phyloP scores from a whole-genome alignment of 2,329 filamentous ascomycete species.

The Fusarium ramigenum region DNA sequence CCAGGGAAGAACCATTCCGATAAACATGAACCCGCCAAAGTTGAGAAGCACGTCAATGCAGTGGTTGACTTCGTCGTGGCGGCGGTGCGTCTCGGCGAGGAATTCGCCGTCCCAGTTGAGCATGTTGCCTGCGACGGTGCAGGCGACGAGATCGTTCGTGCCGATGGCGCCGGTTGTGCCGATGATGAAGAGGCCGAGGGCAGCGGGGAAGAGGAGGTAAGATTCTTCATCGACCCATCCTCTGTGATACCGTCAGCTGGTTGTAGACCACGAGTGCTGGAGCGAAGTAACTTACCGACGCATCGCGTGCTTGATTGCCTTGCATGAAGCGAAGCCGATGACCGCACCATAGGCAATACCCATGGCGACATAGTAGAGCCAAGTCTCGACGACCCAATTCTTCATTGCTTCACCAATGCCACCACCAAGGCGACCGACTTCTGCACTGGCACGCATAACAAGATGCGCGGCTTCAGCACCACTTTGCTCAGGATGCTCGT shows the following conservation, averaged over 20 bases:
- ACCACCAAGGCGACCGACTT: slow-evolving; percentile 61
- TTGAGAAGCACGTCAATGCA: slow-evolving; percentile 67
- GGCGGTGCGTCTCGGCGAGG: slow-evolving; percentile 62
- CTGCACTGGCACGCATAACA: slow-evolving; percentile 38
- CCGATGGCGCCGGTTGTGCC: slow-evolving; percentile 67
- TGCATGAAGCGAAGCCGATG: slow-evolving; percentile 58
- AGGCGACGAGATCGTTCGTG: slow-evolving; percentile 68
- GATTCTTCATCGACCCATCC: slow-evolving; percentile 66
- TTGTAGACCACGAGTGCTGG: no score
- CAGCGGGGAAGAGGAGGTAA: slow-evolving; percentile 62
- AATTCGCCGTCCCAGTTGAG: slow-evolving; percentile 72
- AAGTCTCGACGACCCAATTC: slow-evolving; percentile 68
- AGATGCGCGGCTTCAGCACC: slow-evolving; percentile 1
- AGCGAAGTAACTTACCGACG: slow-evolving; percentile 44
- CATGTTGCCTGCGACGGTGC: slow-evolving; percentile 66
- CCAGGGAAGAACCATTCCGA: slow-evolving; percentile 67
- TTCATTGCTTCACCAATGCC: slow-evolving; percentile 61
- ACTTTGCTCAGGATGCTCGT: neutral
- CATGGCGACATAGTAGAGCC: slow-evolving; percentile 67
- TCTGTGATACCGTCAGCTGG: no score
- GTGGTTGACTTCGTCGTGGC: slow-evolving; percentile 69
- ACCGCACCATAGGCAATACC: slow-evolving; percentile 62
- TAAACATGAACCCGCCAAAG: slow-evolving; percentile 68
- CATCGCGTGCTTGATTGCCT: slow-evolving; percentile 56
- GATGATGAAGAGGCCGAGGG: slow-evolving; percentile 64